These are phyloP conservation scores for Eimeria necatrix DNA, from an alignment of 169 alveolate species.

Conservation along the genomic window DNA sequence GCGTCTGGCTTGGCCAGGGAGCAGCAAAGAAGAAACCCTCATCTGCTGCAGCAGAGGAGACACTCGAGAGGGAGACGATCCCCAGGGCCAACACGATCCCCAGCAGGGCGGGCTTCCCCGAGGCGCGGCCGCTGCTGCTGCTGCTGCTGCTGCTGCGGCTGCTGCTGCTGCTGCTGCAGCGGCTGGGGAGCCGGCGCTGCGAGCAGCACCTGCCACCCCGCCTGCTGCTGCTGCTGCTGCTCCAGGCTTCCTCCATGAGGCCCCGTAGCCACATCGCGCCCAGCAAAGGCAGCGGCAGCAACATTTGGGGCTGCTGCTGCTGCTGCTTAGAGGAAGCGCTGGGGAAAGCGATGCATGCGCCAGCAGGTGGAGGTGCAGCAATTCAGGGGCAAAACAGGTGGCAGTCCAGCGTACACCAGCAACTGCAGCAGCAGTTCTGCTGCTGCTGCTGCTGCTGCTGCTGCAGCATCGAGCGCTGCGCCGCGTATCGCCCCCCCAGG, in stretches of 20 bases:
- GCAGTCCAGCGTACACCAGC: too few relatives aligned
- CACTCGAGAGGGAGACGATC: not conserved
- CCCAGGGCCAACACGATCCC: not conserved
- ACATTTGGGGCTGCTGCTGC: constrained; percentile 48
- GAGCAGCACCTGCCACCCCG: not conserved
- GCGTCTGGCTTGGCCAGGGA: not conserved
- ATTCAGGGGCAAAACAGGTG: too few relatives aligned
- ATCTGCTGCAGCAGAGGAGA: not conserved
- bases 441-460: too few relatives aligned
- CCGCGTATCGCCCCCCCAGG: too few relatives aligned
- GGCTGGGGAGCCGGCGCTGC: not conserved
- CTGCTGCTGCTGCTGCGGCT: constrained; percentile 23
- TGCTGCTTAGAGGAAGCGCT: not conserved
- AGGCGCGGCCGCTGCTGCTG: not conserved
- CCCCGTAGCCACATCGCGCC: too few relatives aligned
- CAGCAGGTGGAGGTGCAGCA: not conserved
- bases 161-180: not conserved
- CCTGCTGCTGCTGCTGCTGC: constrained; percentile 35
- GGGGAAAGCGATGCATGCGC: constrained; percentile 5
- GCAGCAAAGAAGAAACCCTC: not conserved
- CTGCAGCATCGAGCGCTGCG: too few relatives aligned
- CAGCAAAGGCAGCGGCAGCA: constrained; percentile 27
- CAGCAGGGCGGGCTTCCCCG: not conserved
- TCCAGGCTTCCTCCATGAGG: not conserved
- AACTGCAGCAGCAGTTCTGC: too few relatives aligned